phyloP scores from a whole-genome alignment of 192 early-diverging fungal species.

The Gonapodya sp. region DNA sequence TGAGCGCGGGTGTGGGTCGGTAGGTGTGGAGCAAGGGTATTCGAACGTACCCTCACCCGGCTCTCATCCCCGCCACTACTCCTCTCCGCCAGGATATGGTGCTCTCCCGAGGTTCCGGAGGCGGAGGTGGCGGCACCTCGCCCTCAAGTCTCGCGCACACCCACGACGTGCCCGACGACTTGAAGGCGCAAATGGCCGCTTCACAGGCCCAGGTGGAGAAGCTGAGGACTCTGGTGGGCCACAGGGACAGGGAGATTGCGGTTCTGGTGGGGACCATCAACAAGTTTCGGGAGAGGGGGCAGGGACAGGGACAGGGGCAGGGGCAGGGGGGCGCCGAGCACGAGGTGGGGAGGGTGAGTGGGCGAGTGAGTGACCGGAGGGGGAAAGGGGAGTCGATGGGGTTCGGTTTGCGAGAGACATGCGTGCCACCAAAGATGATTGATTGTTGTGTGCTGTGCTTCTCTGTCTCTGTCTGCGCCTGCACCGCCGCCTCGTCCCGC shows the following conservation, averaged over 20 bases:
- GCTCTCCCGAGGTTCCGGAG: neutral
- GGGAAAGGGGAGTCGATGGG: no score
- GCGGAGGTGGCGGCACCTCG: no score
- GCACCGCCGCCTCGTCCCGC: neutral
- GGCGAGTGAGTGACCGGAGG: no score
- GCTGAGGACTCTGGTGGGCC: neutral
- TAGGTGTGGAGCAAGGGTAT: neutral
- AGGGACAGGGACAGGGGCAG: neutral
- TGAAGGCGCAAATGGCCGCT: neutral
- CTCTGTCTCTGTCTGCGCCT: no score
- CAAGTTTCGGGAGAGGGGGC: neutral
- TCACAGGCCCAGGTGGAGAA: neutral
- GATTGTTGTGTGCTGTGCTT: no score
- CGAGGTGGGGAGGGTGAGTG: no score
- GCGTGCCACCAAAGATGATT: no score
- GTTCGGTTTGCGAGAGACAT: no score
- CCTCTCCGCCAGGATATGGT: neutral
- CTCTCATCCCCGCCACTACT: no score
- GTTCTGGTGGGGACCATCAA: slow-evolving; percentile 8
- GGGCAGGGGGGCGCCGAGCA: no score
- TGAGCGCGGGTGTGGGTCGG: neutral
- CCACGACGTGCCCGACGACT: neutral
- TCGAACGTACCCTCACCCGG: no score
- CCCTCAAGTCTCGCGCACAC: neutral
- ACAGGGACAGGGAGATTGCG: slow-evolving; percentile 10